Percentiles rank a stretch among this genome's conserved stretches.
Evolutionary conservation across 345 rosid species (phyloP).

Genomic region (Corchorus capsularis): DNA sequence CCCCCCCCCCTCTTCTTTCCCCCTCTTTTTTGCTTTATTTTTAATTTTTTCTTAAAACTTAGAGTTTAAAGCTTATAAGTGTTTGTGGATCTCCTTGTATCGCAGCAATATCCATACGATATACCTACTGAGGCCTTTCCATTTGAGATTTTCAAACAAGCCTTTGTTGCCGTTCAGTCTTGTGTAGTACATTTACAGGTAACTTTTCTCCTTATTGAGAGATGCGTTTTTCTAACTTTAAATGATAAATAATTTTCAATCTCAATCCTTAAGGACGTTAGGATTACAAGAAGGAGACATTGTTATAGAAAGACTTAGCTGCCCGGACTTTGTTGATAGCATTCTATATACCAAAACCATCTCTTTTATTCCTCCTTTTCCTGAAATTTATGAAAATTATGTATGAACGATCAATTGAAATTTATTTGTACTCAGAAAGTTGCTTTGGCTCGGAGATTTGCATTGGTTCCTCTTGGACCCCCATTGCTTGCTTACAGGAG

Average conservation of each 20-base stretch:
- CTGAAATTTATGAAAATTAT: slow-evolving; percentile 1
- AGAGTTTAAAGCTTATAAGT: neutral
- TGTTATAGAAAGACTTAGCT: slow-evolving; percentile 5
- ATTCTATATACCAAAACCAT: slow-evolving; percentile 3
- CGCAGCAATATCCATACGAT: slow-evolving; percentile 96
- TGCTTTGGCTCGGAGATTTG: slow-evolving; percentile 94
- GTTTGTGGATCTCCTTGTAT: slow-evolving; percentile 20
- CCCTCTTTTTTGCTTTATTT: too few relatives aligned
- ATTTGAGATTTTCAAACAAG: slow-evolving; percentile 94
- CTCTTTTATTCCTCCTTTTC: neutral
- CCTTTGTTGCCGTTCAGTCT: slow-evolving; percentile 94
- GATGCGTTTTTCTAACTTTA: neutral
- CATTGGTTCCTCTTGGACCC: slow-evolving; percentile 98
- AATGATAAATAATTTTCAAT: neutral
- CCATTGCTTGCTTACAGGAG: slow-evolving; percentile 90
- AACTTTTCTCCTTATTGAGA: slow-evolving; percentile 3
- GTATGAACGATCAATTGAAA: slow-evolving; percentile 21
- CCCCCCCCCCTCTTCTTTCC: neutral
- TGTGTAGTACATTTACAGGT: slow-evolving; percentile 99
- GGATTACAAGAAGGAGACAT: neutral
- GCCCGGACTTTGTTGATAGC: neutral
- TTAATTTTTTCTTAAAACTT: neutral
- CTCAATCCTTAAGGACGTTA: neutral
- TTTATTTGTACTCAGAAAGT: slow-evolving; percentile 70
- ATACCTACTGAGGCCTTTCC: slow-evolving; percentile 96